phyloP scores from a whole-genome alignment of 1,284 basidiomycete genomes.

The Waitea zeae region DNA sequence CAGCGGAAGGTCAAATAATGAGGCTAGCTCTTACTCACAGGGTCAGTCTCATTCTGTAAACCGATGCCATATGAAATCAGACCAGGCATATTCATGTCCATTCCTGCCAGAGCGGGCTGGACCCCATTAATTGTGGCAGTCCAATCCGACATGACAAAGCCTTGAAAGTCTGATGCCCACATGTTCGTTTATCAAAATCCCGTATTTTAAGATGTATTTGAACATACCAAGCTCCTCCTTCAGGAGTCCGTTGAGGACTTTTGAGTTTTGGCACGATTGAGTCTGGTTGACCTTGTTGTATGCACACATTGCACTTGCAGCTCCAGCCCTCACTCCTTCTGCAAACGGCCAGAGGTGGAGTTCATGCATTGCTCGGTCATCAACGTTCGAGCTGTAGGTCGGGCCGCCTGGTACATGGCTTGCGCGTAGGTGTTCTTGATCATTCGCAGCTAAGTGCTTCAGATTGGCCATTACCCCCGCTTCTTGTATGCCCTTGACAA shows the following conservation, averaged over 20 bases:
- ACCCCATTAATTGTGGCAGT: conserved; percentile 7
- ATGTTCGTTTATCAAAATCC: conserved; percentile 29
- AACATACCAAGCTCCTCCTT: conserved; percentile 52
- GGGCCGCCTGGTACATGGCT: conserved; percentile 22
- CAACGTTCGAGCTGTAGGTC: conserved; percentile 29
- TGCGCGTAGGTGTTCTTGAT: conserved; percentile 10
- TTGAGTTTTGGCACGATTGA: conserved; percentile 27
- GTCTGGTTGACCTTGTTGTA: conserved; percentile 38
- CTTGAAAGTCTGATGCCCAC: conserved; percentile 24
- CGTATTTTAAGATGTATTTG: conserved; percentile 54
- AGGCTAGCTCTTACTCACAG: too few relatives aligned
- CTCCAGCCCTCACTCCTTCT: conserved; percentile 25
- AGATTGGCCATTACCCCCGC: conserved; percentile 45
- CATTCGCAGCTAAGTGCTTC: conserved; percentile 28
- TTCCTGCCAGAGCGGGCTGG: conserved; percentile 7
- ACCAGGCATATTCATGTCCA: conserved; percentile 14
- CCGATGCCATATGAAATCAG: conserved; percentile 6
- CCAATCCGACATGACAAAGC: conserved; percentile 14
- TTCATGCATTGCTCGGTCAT: conserved; percentile 25
- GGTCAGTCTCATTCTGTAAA: neutral
- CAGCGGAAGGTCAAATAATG: too few relatives aligned
- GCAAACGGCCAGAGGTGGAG: conserved; percentile 24
- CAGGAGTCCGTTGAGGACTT: conserved; percentile 28
- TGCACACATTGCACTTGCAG: conserved; percentile 22
- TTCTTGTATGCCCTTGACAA: conserved; percentile 42